phyloP scores from a whole-genome alignment of 1,284 basidiomycete genomes.

The Ustilago curta region DNA sequence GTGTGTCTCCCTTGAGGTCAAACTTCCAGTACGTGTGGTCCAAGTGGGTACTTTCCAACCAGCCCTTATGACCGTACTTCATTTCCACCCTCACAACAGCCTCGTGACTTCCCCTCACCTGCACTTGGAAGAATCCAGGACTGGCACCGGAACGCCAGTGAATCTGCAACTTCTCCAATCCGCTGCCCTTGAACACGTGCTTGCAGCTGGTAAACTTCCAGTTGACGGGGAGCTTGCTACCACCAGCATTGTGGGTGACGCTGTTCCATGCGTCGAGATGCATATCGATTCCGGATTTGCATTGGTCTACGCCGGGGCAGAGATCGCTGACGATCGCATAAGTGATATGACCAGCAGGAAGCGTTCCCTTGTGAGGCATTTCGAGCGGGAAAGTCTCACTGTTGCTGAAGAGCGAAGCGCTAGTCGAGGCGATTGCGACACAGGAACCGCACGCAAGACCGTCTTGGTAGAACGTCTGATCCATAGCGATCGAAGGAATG shows the following conservation, averaged over 20 bases:
- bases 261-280: constrained; percentile 46
- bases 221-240: constrained; percentile 37
- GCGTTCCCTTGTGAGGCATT: constrained; percentile 11
- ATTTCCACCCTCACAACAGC: constrained; percentile 43
- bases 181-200: constrained; percentile 24
- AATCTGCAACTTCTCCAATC: constrained; percentile 23
- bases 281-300: constrained; percentile 50
- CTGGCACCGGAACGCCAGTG: constrained; percentile 36
- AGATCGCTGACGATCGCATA: constrained; percentile 45
- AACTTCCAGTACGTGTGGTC: constrained; percentile 40
- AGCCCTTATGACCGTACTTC: constrained; percentile 5
- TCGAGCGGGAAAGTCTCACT: constrained; percentile 29
- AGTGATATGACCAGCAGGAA: constrained; percentile 27
- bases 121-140: constrained; percentile 41
- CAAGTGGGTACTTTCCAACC: constrained; percentile 18
- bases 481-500: constrained; percentile 45
- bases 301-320: constrained; percentile 45
- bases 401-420: constrained; percentile 33
- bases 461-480: constrained; percentile 43
- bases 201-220: constrained; percentile 50
- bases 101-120: constrained; percentile 35
- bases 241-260: constrained; percentile 25
- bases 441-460: constrained; percentile 50
- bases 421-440: constrained; percentile 40
- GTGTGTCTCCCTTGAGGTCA: neutral